phyloP scores from a whole-genome alignment of 2,329 filamentous ascomycete species.

The Talaromyces sp. region DNA sequence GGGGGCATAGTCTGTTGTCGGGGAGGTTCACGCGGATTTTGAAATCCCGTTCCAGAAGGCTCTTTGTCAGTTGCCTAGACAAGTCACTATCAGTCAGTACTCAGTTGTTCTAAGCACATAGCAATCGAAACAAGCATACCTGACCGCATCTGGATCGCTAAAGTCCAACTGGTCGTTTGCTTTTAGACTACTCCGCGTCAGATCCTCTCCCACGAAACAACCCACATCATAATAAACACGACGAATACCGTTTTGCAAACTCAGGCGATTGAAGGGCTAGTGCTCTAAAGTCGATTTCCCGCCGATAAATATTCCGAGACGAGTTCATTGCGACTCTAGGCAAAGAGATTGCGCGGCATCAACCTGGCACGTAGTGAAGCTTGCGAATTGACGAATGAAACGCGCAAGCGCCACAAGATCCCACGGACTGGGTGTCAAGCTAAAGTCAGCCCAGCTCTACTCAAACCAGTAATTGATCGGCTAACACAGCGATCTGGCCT shows the following conservation, averaged over 20 bases:
- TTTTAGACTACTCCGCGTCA: slow-evolving; percentile 39
- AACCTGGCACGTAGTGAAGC: not conserved
- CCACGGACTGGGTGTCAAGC: not conserved
- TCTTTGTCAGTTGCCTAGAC: slow-evolving; percentile 63
- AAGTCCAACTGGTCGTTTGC: slow-evolving; percentile 67
- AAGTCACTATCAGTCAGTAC: slow-evolving; percentile 1
- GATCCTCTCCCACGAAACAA: not conserved
- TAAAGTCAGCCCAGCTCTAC: not conserved
- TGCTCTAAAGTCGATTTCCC: slow-evolving; percentile 56
- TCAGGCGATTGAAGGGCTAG: slow-evolving; percentile 54
- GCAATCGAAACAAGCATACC: slow-evolving; percentile 43
- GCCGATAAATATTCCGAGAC: slow-evolving; percentile 47
- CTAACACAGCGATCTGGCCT: not conserved
- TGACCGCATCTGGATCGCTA: slow-evolving; percentile 66
- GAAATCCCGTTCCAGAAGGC: slow-evolving; percentile 71
- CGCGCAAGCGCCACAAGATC: not conserved
- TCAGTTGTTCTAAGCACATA: slow-evolving; percentile 8
- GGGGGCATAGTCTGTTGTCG: slow-evolving; percentile 75
- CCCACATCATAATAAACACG: not conserved
- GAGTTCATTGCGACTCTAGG: slow-evolving; percentile 22
- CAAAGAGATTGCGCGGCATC: not conserved
- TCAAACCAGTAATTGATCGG: not conserved
- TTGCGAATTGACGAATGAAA: not conserved
- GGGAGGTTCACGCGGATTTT: slow-evolving; percentile 65
- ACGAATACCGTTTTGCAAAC: slow-evolving; percentile 53